Evolutionary conservation across 495 filamentous ascomycete species (phyloP).

Genomic region (Endocarpon pusillum): DNA sequence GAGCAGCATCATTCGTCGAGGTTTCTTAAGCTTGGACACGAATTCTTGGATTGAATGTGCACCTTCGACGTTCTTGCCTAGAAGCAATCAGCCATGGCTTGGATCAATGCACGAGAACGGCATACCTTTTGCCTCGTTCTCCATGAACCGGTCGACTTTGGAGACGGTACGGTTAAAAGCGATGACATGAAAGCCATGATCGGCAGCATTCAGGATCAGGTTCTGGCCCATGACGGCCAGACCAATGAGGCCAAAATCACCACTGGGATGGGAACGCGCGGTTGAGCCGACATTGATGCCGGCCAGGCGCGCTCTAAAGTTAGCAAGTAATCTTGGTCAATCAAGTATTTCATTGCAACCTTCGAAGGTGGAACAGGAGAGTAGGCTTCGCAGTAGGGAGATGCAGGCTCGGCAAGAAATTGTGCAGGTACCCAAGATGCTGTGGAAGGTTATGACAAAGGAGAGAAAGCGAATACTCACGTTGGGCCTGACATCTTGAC

Average conservation of each 20-base stretch:
- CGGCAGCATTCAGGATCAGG: constrained; percentile 95
- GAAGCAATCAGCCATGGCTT: constrained; percentile 1
- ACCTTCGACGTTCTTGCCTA: constrained; percentile 81
- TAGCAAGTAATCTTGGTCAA: constrained; percentile 37
- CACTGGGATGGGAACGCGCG: constrained; percentile 38
- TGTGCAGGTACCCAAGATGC: too few relatives aligned
- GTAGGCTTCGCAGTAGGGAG: neutral
- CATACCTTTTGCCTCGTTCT: constrained; percentile 79
- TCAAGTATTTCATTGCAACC: constrained; percentile 1
- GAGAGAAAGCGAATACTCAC: constrained; percentile 23
- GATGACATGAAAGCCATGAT: constrained; percentile 88
- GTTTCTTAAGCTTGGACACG: constrained; percentile 85
- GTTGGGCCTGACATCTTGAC: constrained; percentile 34
- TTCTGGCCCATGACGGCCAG: constrained; percentile 98
- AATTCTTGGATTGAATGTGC: constrained; percentile 92
- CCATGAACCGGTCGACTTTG: constrained; percentile 93
- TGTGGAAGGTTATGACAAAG: neutral
- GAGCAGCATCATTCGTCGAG: constrained; percentile 90
- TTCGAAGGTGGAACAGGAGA: neutral
- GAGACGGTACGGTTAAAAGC: constrained; percentile 95
- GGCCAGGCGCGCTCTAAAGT: constrained; percentile 70
- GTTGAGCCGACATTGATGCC: constrained; percentile 61
- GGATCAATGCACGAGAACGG: too few relatives aligned
- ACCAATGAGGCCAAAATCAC: constrained; percentile 97
- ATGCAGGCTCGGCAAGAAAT: too few relatives aligned